Evolutionary conservation across 495 filamentous ascomycete genomes (phyloP), one percentile per base, ranked within the genome.

Genomic region (Sordaria brevicollis): DNA sequence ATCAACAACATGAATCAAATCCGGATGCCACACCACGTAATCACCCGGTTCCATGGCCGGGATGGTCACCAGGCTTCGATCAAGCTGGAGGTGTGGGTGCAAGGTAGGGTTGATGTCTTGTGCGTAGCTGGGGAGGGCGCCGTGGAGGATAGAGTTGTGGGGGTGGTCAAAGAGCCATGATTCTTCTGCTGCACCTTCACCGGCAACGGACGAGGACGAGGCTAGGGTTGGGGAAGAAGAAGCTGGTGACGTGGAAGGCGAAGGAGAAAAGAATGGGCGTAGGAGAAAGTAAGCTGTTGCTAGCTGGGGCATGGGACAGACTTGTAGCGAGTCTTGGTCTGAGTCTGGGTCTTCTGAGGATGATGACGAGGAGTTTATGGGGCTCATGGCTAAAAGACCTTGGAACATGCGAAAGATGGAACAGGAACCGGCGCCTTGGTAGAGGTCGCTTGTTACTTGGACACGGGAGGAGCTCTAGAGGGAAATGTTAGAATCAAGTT

Each of bases 11-110:
- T 83, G 76, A 17, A 82, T 76, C 9, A 76, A 73, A 39, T 90
- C 93, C 69, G 92, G 94, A 77, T 97, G 93, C 93, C 93, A 97
- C 19, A 90, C 86, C 5, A 96, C 92, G 77, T 91, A 96, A 78
- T 97, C 93, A 9, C 93, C 93, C 2, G 93, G 91, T 35, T 86
- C 82, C 41, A 96, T 88, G 11, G 79, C 77, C 0, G 93, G 93
- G 3, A 95, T 81, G 38, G 90, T 85, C 4, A 93, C 86, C 88
- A 97, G 93, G 9, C 88, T 89, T 19, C 80, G 77, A 17, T 84
- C 75, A 1, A 96, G 85, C 10, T 89, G 79, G 9, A 96, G 85
- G 70, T 96, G 91, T 1, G 93, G 93, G 73, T 97, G 93, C 35
- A 91, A 83, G 0, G 83, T 76, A 0, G 84, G 83, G 69, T 83